phyloP scores from a whole-genome alignment of 306 rosid species.

The Acacia acuminata region DNA sequence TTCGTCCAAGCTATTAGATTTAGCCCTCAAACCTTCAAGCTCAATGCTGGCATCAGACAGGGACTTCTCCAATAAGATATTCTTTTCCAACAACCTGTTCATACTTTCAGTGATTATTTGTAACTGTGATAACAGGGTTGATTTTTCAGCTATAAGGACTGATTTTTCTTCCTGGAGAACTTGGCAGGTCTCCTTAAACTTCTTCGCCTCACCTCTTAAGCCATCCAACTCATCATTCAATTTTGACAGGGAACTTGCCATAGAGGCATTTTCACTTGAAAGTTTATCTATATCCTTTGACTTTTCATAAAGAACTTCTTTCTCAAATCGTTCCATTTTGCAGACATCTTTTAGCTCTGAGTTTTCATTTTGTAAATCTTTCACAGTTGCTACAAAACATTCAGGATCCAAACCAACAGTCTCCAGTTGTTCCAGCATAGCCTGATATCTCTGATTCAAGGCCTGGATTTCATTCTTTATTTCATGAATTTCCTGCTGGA shows the following conservation, averaged over 20 bases:
- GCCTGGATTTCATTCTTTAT: conserved; percentile 70
- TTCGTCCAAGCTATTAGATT: conserved; percentile 81
- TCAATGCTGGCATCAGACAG: conserved; percentile 74
- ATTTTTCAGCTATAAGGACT: conserved; percentile 66
- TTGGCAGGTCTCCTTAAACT: conserved; percentile 68
- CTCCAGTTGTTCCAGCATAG: conserved; percentile 66
- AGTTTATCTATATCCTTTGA: conserved; percentile 62
- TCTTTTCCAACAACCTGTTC: conserved; percentile 80
- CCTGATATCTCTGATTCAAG: conserved; percentile 64
- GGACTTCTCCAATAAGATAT: conserved; percentile 73
- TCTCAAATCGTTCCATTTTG: conserved; percentile 62
- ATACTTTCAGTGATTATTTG: conserved; percentile 82
- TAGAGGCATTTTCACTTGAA: conserved; percentile 54
- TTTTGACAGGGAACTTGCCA: conserved; percentile 66
- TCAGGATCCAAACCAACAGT: conserved; percentile 74
- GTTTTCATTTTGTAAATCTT: conserved; percentile 72
- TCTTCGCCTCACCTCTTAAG: conserved; percentile 50
- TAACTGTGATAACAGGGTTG: conserved; percentile 73
- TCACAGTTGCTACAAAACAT: conserved; percentile 62
- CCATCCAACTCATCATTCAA: conserved; percentile 67
- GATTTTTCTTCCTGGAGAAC: conserved; percentile 82
- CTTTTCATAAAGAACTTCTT: conserved; percentile 67
- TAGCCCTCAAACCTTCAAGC: conserved; percentile 79
- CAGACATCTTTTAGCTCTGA: conserved; percentile 63
- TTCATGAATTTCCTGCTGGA: conserved; percentile 59